phyloP scores from a whole-genome alignment of 257 asterid genomes.

The Vinca minor region DNA sequence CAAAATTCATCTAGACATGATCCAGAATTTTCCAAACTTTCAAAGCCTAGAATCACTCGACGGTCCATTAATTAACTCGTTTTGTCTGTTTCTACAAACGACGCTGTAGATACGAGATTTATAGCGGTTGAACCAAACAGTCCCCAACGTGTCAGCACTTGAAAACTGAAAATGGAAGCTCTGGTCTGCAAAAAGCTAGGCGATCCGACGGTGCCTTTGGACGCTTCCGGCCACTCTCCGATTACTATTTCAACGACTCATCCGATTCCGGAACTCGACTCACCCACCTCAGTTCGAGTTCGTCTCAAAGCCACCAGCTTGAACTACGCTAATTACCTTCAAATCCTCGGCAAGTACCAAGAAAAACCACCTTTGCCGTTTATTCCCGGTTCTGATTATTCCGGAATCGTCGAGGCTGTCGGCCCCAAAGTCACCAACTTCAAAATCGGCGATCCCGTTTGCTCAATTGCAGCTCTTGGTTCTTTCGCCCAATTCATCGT shows the following conservation, averaged over 20 bases:
- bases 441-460: constrained; percentile 67
- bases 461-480: constrained; percentile 67
- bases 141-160: no score
- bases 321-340: constrained; percentile 91
- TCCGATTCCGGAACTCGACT: constrained; percentile 59
- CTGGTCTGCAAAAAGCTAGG: constrained; percentile 64
- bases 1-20: no score
- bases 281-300: constrained; percentile 60
- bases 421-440: constrained; percentile 65
- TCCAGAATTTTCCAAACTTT: no score
- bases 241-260: constrained; percentile 37
- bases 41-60: no score
- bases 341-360: constrained; percentile 78
- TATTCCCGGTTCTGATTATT: constrained; percentile 87
- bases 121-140: no score
- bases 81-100: no score
- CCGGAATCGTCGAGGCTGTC: constrained; percentile 70
- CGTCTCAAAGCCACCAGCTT: constrained; percentile 80
- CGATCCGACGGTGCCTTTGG: constrained; percentile 64
- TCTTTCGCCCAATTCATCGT: constrained; percentile 80
- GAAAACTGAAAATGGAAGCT: constrained; percentile 73
- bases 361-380: constrained; percentile 78
- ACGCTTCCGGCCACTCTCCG: constrained; percentile 40
- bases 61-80: no score
- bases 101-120: no score